Evolutionary conservation across 331 rosid genomes (phyloP).

Genomic region (Erythrophleum ivorense): DNA sequence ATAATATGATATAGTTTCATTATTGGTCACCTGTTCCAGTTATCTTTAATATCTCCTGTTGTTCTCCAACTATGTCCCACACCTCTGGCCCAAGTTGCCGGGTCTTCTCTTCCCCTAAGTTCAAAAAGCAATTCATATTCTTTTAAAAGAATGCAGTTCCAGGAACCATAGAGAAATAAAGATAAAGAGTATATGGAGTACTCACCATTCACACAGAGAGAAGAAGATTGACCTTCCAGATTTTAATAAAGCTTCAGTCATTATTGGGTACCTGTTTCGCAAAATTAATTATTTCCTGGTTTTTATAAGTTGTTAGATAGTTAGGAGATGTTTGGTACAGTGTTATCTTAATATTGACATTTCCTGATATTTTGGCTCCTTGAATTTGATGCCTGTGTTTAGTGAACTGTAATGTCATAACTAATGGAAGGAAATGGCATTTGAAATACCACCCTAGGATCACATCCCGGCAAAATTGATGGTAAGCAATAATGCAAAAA

Average conservation of each 20-base stretch:
- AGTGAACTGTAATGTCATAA: too few relatives aligned
- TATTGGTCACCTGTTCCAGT: conserved; percentile 52
- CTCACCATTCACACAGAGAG: conserved; percentile 75
- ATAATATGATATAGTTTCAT: neutral
- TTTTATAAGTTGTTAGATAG: neutral
- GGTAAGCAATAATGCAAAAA: too few relatives aligned
- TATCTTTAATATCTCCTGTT: conserved; percentile 63
- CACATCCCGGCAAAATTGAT: too few relatives aligned
- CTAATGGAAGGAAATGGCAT: too few relatives aligned
- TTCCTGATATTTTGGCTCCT: too few relatives aligned
- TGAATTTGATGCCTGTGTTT: too few relatives aligned
- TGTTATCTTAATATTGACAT: too few relatives aligned
- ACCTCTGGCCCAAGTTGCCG: conserved; percentile 62
- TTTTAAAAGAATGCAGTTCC: neutral
- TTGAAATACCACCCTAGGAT: too few relatives aligned
- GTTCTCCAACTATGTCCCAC: conserved; percentile 82
- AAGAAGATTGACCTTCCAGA: conserved; percentile 65
- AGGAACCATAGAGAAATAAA: neutral
- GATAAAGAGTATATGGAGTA: neutral
- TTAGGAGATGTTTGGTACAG: too few relatives aligned
- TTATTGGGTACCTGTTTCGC: conserved; percentile 59
- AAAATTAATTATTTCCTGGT: neutral
- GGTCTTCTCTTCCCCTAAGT: conserved; percentile 67
- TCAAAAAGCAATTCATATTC: neutral
- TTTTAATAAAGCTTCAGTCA: conserved; percentile 65